Base-by-base conservation (phyloP, 306 rosid species). In the Gastrolobium villosum region DNA sequence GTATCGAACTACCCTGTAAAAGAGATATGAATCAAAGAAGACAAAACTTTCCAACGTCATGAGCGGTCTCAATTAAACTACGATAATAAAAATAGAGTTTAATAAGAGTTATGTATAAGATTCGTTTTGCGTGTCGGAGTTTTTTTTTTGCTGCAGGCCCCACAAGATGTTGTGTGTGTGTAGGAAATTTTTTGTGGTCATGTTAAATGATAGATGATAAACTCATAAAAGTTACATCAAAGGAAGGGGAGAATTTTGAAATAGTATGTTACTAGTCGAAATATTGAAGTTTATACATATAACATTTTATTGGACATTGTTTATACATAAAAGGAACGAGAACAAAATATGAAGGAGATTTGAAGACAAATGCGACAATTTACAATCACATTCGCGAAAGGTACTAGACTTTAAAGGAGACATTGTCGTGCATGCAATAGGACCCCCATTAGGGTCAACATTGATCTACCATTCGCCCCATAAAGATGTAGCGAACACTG, bases 361-460 rank as follows among this genome's bases (percentile, higher is more conserved):
- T 45, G 56, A 46, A 54, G 82, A 69, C 76, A 69, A 69, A 79
- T 59, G 43, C 71, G 46, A 36, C 41, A 52, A 70, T 36, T 49
- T 35, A 79, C n/a, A 79, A 70, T 48, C 77, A 60, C 26, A 14
- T n/a, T 57, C 28, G 37, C 2, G 77, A 70, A 70, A 79, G 72
- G 53, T 15, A 39, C 56, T 11, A 4, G 30, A 48, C 63, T 70
- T 77, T 34, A 8, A 46, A 46, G 26, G 54, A 49, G 55, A 59
- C 53, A 59, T 7, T 26, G 34, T 64, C 6, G 41, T 37, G 41
- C 41, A 37, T 37, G 5, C 4, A 68, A 34, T 52, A 35, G 68
- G 72, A 59, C 77, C 77, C 71, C 71, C 76, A 70, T 41, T 6
- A 55, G 11, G 65, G 65, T 72, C 73, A 45, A 67, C 65, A 26